Conservation (phyloP, 2,329 filamentous ascomycete genomes). For the Fusarium coicis region DNA sequence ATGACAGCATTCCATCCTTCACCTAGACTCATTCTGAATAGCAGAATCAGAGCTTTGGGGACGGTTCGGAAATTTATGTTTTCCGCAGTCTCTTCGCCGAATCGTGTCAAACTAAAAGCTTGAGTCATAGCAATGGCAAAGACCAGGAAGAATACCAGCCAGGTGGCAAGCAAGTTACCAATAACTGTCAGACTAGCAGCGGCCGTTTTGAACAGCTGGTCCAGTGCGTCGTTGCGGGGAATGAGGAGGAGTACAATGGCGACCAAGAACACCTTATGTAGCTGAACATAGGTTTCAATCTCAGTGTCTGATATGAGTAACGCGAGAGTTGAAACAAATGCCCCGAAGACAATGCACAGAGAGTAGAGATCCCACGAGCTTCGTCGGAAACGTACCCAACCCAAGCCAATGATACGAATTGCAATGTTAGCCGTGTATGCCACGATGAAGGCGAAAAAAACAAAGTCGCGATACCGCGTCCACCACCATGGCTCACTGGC, state of each 20-base stretch:
- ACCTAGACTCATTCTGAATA: constrained; percentile 92
- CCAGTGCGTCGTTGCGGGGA: constrained; percentile 93
- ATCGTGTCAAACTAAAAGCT: constrained; percentile 92
- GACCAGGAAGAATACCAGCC: constrained; percentile 96
- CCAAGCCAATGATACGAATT: constrained; percentile 87
- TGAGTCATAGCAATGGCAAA: constrained; percentile 97
- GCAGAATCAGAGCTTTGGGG: constrained; percentile 89
- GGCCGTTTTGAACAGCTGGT: constrained; percentile 98
- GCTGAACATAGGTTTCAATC: constrained; percentile 74
- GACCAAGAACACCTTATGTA: constrained; percentile 95
- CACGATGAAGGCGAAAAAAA: constrained; percentile 85
- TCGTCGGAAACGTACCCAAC: constrained; percentile 89
- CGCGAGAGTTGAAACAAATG: constrained; percentile 81
- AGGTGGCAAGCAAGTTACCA: constrained; percentile 91
- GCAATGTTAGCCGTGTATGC: constrained; percentile 85
- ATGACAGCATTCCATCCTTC: constrained; percentile 98
- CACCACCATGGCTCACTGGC: constrained; percentile 79
- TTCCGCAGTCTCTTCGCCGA: constrained; percentile 75
- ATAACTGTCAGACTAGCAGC: constrained; percentile 93
- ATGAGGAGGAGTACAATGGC: constrained; percentile 90
- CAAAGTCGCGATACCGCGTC: constrained; percentile 74
- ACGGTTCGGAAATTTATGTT: constrained; percentile 95
- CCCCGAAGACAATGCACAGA: constrained; percentile 79
- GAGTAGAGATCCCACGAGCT: constrained; percentile 98
- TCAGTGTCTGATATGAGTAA: constrained; percentile 73